phyloP scores from a whole-genome alignment of 306 rosid genomes.

The Alnus rubra region DNA sequence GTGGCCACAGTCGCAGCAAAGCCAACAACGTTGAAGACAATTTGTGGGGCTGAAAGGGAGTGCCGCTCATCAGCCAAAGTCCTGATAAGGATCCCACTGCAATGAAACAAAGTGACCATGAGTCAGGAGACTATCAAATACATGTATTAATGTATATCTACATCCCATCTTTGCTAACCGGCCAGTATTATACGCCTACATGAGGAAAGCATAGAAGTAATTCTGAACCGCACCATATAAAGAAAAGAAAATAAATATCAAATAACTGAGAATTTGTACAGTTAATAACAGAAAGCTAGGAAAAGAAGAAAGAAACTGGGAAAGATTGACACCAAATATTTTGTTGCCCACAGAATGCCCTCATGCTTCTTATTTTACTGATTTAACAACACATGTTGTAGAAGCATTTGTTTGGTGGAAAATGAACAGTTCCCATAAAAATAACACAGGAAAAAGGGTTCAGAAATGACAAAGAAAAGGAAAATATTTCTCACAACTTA shows the following conservation, averaged over 20 bases:
- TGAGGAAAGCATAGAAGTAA: background rate
- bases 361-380: too few species aligned
- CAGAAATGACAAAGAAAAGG: too few species aligned
- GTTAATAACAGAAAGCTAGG: background rate
- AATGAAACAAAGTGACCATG: constrained; percentile 20
- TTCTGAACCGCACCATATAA: background rate
- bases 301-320: too few species aligned
- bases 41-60: constrained; percentile 57
- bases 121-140: background rate
- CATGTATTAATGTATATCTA: background rate
- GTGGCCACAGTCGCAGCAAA: constrained; percentile 56
- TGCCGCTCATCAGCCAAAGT: constrained; percentile 62
- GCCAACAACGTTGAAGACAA: constrained; percentile 56
- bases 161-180: constrained; percentile 17
- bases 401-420: too few species aligned
- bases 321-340: too few species aligned
- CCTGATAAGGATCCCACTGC: constrained; percentile 78
- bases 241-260: background rate
- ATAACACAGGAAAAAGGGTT: too few species aligned
- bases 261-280: constrained; percentile 5
- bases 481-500: background rate
- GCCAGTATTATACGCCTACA: constrained; percentile 7
- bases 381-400: too few species aligned
- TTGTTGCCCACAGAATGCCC: too few species aligned
- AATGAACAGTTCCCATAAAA: too few species aligned